These are phyloP conservation scores for Stagonosporopsis vannaccii DNA, from an alignment of 2,329 filamentous ascomycete species.

Conservation along the genomic window DNA sequence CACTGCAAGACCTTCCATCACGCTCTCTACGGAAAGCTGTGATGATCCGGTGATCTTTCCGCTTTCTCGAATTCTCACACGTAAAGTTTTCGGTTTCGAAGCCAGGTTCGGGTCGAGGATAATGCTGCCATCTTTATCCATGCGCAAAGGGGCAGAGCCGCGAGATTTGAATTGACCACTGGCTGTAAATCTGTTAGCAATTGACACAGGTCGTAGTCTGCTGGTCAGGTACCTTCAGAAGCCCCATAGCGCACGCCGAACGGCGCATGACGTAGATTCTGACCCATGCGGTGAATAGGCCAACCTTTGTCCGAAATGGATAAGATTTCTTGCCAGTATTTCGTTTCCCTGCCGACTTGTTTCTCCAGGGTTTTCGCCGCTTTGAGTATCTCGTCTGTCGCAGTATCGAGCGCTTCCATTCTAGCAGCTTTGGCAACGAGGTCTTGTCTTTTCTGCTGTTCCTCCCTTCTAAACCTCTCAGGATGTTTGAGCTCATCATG, in stretches of 20 bases:
- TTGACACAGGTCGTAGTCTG: no score
- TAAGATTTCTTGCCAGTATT: constrained; percentile 88
- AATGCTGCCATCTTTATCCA: constrained; percentile 76
- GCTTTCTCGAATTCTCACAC: constrained; percentile 69
- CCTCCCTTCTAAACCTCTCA: constrained; percentile 43
- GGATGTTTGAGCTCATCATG: constrained; percentile 27
- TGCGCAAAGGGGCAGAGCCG: constrained; percentile 81
- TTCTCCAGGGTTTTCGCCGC: constrained; percentile 75
- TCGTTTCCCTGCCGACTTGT: constrained; percentile 80
- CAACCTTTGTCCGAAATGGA: constrained; percentile 84
- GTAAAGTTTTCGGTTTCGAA: constrained; percentile 65
- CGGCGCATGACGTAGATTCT: constrained; percentile 69
- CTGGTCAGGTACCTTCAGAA: constrained; percentile 67
- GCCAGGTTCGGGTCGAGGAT: constrained; percentile 73
- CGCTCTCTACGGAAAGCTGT: constrained; percentile 40
- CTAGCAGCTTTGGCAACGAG: constrained; percentile 73
- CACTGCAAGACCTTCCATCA: constrained; percentile 61
- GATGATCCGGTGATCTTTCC: constrained; percentile 66
- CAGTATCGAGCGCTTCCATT: constrained; percentile 76
- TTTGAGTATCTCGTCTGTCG: constrained; percentile 75
- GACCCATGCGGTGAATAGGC: constrained; percentile 65
- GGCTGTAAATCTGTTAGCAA: constrained; percentile 46
- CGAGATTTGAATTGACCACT: constrained; percentile 67
- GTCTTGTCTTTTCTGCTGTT: constrained; percentile 49
- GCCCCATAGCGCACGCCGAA: constrained; percentile 91